Evolutionary conservation across 805 yeast genomes (phyloP), one percentile per base, ranked within the genome.

Genomic region (Kodamaea fukazawae): DNA sequence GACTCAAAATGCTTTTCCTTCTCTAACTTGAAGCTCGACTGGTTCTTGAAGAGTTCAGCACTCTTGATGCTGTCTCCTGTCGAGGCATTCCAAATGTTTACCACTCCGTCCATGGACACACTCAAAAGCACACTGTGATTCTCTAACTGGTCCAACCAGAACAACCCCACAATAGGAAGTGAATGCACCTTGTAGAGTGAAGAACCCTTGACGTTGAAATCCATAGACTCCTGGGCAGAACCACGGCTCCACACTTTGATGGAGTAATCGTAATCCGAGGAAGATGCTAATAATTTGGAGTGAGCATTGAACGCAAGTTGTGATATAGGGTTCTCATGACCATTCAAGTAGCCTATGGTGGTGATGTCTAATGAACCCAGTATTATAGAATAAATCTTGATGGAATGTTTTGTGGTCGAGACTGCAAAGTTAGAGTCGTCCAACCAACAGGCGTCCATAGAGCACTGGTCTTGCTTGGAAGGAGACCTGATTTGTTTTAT

Each of bases 201-300:
- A 15, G 35, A 37, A 11, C 45, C 29, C 7, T 46, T 48, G 6
- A 42, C 46, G 33, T 57, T 61, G 26, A 65, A 44, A 38, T 64
- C 67, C 23, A 61, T 73, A 26, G 73, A 61, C 20, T 78, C 73
- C 43, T 76, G 76, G 16, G 76, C 62, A 23, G 79, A 75, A 18
- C 73, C 73, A 27, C 88, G 83, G 51, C 73, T 76, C 96, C 96
- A 90, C 14, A 88, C 67, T 49, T 86, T 75, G 7, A 89, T 71
- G 0, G 75, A 67, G 41, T 76, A 73, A 56, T 90, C 96, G 16
- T 38, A 50, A 54, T 86, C 95, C 1, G 95, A 80, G 7, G 86
- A 81, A 2, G 90, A 79, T 3, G 88, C 79, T 29, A 90, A 64
- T 22, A 83, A 58, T 48, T 77, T 78, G 11, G 71, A 65, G 2